A percentile compares a stretch with the other conserved stretches of the same genome.
Conservation (phyloP, 2,329 filamentous ascomycete species). For the Fusarium beomiforme region DNA sequence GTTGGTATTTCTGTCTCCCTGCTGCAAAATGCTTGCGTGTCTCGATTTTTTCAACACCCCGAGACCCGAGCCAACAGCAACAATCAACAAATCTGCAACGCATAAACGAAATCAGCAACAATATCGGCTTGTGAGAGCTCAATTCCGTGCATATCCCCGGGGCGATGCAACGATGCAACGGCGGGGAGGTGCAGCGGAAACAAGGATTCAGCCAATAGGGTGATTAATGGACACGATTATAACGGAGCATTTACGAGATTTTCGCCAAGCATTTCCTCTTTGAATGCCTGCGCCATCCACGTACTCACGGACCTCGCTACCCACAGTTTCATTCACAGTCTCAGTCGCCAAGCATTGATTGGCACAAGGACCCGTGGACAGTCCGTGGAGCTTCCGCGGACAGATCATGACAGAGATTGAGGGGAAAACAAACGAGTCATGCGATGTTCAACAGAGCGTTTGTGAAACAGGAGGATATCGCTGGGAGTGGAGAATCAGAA, state of each 20-base stretch:
- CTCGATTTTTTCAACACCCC: neutral
- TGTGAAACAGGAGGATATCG: neutral
- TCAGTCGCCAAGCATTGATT: neutral
- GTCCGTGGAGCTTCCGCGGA: neutral
- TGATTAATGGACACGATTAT: neutral
- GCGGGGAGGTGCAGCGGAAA: neutral
- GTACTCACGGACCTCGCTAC: neutral
- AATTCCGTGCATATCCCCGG: neutral
- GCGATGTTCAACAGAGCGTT: neutral
- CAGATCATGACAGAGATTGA: accelerated
- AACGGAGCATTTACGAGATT: neutral
- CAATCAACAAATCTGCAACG: neutral
- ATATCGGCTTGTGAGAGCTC: neutral
- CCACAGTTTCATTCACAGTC: neutral
- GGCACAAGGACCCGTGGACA: neutral
- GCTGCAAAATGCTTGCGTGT: no score
- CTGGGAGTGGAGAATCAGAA: neutral
- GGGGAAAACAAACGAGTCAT: neutral
- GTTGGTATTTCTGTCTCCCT: accelerated
- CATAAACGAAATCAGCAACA: neutral
- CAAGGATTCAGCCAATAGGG: neutral
- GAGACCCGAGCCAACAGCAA: neutral
- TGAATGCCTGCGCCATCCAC: neutral
- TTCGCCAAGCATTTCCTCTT: neutral
- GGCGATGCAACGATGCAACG: accelerated